phyloP scores from a whole-genome alignment of 2,329 filamentous ascomycete genomes.

The Ophiostoma triangulosporum region DNA sequence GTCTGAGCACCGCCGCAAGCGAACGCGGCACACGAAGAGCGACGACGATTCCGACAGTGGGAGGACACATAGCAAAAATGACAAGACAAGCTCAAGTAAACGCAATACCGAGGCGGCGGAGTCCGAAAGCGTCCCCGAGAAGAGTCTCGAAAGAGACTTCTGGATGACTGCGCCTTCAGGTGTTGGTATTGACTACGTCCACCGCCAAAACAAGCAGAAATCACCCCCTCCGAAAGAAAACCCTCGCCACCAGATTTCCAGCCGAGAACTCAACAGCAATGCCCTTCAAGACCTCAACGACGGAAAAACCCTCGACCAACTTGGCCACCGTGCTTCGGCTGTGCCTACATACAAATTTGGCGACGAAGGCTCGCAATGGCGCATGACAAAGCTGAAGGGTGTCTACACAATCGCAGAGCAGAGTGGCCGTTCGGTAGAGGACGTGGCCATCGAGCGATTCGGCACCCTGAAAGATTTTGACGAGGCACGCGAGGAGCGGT shows the following conservation, averaged over 20 bases:
- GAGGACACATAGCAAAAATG: slow-evolving; percentile 12
- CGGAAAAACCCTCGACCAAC: slow-evolving; percentile 38
- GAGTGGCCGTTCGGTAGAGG: slow-evolving; percentile 57
- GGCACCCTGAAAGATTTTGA: slow-evolving; percentile 77
- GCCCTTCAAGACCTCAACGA: slow-evolving; percentile 48
- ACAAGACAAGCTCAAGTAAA: slow-evolving; percentile 11
- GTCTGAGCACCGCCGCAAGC: slow-evolving; percentile 46
- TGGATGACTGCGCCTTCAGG: slow-evolving; percentile 91
- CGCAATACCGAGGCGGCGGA: slow-evolving; percentile 10
- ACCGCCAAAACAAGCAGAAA: slow-evolving; percentile 44
- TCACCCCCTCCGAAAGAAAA: slow-evolving; percentile 39
- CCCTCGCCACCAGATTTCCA: slow-evolving; percentile 58
- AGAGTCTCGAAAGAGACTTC: slow-evolving; percentile 52
- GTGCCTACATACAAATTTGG: slow-evolving; percentile 72
- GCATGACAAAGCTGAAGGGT: slow-evolving; percentile 85
- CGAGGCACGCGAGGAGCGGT: slow-evolving; percentile 81
- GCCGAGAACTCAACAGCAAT: slow-evolving; percentile 62
- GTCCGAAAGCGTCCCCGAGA: slow-evolving; percentile 14
- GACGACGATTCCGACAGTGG: slow-evolving; percentile 26
- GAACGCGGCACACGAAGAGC: slow-evolving; percentile 39
- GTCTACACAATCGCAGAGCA: slow-evolving; percentile 73
- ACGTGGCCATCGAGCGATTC: slow-evolving; percentile 70
- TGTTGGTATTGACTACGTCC: slow-evolving; percentile 71
- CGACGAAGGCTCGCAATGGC: slow-evolving; percentile 81
- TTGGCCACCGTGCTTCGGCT: slow-evolving; percentile 39